Evolutionary conservation across 1,284 basidiomycete genomes (phyloP), one percentile per base, ranked within the genome.

Genomic region (Mycosarcoma maydis): DNA sequence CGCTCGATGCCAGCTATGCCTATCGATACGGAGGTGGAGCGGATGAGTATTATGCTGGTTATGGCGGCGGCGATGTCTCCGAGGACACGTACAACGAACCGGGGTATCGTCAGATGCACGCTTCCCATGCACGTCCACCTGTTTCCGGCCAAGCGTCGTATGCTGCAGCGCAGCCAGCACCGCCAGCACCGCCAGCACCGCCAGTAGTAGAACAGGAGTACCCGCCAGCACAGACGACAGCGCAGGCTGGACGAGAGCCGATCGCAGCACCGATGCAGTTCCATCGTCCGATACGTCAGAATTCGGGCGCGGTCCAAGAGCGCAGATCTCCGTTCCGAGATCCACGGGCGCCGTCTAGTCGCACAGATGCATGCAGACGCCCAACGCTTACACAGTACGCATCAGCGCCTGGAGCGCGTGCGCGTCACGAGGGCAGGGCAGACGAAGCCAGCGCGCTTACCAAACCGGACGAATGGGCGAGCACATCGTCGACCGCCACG

Each of bases 231-330:
- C 11, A 6, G 23, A 13, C 38, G 3, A 6, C 22, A 27, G 16
- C 46, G 4, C 16, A 10, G 26, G 50, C 16, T 9, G 55, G 54
- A 1, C 9, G 52, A 32, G 41, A 44, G 27, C 26, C 61, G 0
- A 54, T 50, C 29, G 24, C 41, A 0, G 23, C 44, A 20, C 51
- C 66, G 2, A 34, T 47, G 37, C 67, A 70, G 22, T 70, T 65
- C 57, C 67, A 70, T 27, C 56, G 67, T 4, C 67, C 67, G 4
- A 30, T 65, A 3, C 54, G 56, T 9, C 47, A 40, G 10, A 46
- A 14, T 9, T 33, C 49, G 9, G 3, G 14, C n/a, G 17, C 46
- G 6, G n/a, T n/a, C n/a, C n/a, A n/a, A n/a, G 17, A 43, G 1
- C 45, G 56, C 0, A 45, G 49, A 10, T 66, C 62, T 8, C 64